Conservation (phyloP, 768 basidiomycete species). For the Tricholoma matsutake region DNA sequence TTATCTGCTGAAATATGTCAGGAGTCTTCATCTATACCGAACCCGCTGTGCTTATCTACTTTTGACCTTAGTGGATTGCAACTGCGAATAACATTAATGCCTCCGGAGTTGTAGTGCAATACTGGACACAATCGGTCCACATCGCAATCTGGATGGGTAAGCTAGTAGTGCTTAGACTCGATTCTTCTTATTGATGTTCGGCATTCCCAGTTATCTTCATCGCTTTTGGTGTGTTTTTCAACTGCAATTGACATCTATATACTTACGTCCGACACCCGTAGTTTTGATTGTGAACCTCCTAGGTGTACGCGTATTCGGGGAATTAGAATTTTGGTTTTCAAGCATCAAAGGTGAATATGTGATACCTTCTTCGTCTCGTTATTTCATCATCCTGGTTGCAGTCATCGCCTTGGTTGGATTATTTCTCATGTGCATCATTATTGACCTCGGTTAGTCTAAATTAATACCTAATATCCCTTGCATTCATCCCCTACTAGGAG, state of each 20-base stretch:
- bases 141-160: slow-evolving; percentile 56
- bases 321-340: slow-evolving; percentile 74
- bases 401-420: slow-evolving; percentile 47
- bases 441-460: slow-evolving; percentile 56
- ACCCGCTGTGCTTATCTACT: slow-evolving; percentile 5
- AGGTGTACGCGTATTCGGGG: slow-evolving; percentile 65
- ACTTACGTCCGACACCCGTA: slow-evolving; percentile 18
- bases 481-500: slow-evolving; percentile 39
- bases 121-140: slow-evolving; percentile 45
- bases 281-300: slow-evolving; percentile 59
- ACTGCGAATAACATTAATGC: slow-evolving; percentile 68
- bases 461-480: slow-evolving; percentile 30
- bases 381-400: slow-evolving; percentile 11
- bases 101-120: slow-evolving; percentile 50
- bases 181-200: slow-evolving; percentile 3
- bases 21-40: slow-evolving; percentile 13
- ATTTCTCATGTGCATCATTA: slow-evolving; percentile 57
- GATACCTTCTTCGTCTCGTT: neutral
- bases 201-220: slow-evolving; percentile 53
- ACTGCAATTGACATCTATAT: neutral
- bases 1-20: slow-evolving; percentile 58
- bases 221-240: slow-evolving; percentile 41
- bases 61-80: slow-evolving; percentile 44
- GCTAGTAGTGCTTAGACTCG: slow-evolving; percentile 12
- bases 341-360: slow-evolving; percentile 58